phyloP scores from a whole-genome alignment of 139 green algal species.

The Zygnema circumcarinatum region DNA sequence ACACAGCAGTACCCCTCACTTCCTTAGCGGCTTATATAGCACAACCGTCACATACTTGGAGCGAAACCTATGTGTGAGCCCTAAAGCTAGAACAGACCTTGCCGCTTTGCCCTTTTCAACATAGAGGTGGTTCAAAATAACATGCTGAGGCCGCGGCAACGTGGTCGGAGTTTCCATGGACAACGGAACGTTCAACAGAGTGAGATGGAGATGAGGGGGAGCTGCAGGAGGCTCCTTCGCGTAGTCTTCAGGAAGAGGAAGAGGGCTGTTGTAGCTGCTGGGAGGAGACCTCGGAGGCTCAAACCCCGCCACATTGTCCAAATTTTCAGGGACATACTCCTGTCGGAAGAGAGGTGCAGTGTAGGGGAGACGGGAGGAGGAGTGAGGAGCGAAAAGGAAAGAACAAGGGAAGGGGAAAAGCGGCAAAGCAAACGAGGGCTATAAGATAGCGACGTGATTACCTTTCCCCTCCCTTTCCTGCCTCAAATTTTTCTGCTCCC shows the following conservation, averaged over 20 bases:
- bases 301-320: slow-evolving; percentile 89
- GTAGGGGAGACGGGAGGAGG: neutral
- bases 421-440: neutral
- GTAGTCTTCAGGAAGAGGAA: slow-evolving; percentile 84
- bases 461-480: neutral
- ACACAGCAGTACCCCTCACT: too few relatives aligned
- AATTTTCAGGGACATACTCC: slow-evolving; percentile 95
- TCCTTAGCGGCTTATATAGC: slow-evolving; percentile 64
- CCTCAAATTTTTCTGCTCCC: neutral
- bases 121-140: slow-evolving; percentile 96
- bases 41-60: slow-evolving; percentile 97
- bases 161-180: slow-evolving; percentile 73
- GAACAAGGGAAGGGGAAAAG: neutral
- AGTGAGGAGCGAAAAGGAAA: neutral
- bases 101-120: slow-evolving; percentile 67
- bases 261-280: slow-evolving; percentile 81
- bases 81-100: slow-evolving; percentile 77
- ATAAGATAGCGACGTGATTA: neutral
- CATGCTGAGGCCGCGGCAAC: slow-evolving; percentile 94
- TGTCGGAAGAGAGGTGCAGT: too few relatives aligned
- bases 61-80: slow-evolving; percentile 90
- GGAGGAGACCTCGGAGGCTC: slow-evolving; percentile 88
- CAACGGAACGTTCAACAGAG: slow-evolving; percentile 93
- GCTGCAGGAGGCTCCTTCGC: slow-evolving; percentile 93
- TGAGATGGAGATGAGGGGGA: slow-evolving; percentile 95